Evolutionary conservation across 345 rosid genomes (phyloP), one percentile per base, ranked within the genome.

Genomic region (Hibiscus mutabilis): DNA sequence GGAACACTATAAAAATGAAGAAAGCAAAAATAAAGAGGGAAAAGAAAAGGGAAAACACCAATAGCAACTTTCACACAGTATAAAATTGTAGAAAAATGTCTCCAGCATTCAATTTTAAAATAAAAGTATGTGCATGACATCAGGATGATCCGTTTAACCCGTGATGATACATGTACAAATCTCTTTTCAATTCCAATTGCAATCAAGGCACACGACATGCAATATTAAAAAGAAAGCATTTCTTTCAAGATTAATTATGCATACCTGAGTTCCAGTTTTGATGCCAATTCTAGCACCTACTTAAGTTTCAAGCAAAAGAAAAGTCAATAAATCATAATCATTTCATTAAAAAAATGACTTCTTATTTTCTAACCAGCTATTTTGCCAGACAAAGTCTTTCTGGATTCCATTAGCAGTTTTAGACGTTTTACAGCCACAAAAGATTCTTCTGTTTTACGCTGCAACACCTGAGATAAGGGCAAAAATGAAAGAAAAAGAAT

Each of bases 401-500:
- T 83, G 53, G 86, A 82, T 77, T 85, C 88, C 44, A 81, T 68
- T 9, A 85, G 80, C 59, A 76, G 77, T 65, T 84, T 86, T 22
- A 87, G 80, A 47, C 91, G 86, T 78, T 86, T 86, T 18, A 78
- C 59, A 31, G 89, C 89, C 72, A 82, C 56, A 58, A 75, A 76
- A 79, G 91, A 88, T 79, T 90, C 95, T 82, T 87, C 78, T n/a
- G 83, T 85, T 81, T 91, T 94, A 37, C 87, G 82, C 69, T 85
- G 89, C 84, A 90, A 74, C 69, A 88, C 95, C 98, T 94, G 79
- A 73, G 16, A 66, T 62, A 70, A 55, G 49, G 66, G 40, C 33
- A 64, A 19, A 1, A 79, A 35, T 44, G 37, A 69, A 29, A 21
- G 44, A 52, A 58, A 63, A 33, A 22, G 29, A 64, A 53, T 13